Evolutionary conservation across 768 basidiomycete species (phyloP), one percentile per base, ranked within the genome.

Genomic region (Xanthoconium stramineum): DNA sequence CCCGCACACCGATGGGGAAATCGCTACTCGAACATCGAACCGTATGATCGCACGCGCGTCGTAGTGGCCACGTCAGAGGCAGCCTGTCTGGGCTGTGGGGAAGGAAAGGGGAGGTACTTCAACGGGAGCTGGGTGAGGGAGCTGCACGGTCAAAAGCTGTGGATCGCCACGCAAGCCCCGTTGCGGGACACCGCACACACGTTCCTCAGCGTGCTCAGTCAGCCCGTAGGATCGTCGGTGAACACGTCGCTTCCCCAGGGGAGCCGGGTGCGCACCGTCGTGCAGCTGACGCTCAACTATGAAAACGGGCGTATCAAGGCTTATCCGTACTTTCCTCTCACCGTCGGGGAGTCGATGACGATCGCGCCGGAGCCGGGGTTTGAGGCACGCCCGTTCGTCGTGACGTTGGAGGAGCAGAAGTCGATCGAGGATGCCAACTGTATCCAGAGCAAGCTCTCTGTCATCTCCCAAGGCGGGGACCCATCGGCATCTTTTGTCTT

Each of bases 81-180:
- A 19, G 52, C 57, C 11, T 64, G 49, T 47, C 35, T 62, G 24
- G 59, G 62, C 19, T 62, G 59, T 53, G 62, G 66, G 4, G 64
- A 66, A 37, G 70, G 59, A 30, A 47, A 65, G 0, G 79, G 80
- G 13, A 72, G 81, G 47, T 95, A 94, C 69, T 67, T 95, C 36
- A 94, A 95, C 63, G 93, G 88, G 14, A 91, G 81, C 64, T 94
- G 91, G 88, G 85, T 94, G n/a, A 75, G 80, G 44, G 93, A 94
- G 66, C 72, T 77, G 29, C 80, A 75, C 48, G 89, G 92, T 8
- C 79, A 78, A 33, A 88, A 84, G 64, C 85, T 83, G 83, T 92
- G 91, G 88, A 88, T 94, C 55, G 90, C 91, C 3, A 80, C 89
- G 0, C 92, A 94, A 66, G 93, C 92, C 0, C 91, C 93, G 1